Evolutionary conservation across 2,329 filamentous ascomycete genomes (phyloP), one percentile per base, ranked within the genome.

Genomic region (Sclerotinia trifoliorum): DNA sequence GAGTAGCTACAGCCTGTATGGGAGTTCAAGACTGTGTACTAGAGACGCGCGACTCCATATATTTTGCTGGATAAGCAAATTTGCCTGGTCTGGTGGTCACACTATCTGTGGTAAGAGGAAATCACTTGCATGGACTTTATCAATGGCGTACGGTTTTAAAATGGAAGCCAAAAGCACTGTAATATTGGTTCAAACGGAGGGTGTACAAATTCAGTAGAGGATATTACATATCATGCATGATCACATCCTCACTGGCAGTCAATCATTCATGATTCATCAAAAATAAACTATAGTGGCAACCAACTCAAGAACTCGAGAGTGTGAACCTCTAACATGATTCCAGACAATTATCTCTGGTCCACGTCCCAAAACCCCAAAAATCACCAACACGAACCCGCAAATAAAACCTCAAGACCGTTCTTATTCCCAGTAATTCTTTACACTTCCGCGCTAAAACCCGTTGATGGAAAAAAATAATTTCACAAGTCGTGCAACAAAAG

Each of bases 81-180:
- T n/a, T 56, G 11, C 21, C 21, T 39, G 5, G 54, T 17, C 52
- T 55, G 5, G 6, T 5, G 6, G 35, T 35, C 29, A 3, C 54
- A 5, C 19, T 4, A n/a, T 56, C 11, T 24, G 21, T n/a, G 21
- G 60, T 10, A 32, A 39, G 2, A 21, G 10, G 17, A 4, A 5
- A 46, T 46, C 51, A 19, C 3, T 32, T 11, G 46, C n/a, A 24
- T 49, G 19, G 46, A 39, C 46, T 46, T 60, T 32, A 52, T 26
- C 24, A n/a, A 63, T 39, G 60, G 60, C 60, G 60, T 63, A 39
- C 21, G 48, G 46, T 24, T 49, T 19, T 17, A 19, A 42, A 51
- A 35, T n/a, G 54, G n/a, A 39, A 63, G 32, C 51, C 46, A 26
- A 26, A n/a, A 24, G 15, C 21, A 39, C 5, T 49, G 32, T 42